Base-by-base conservation (phyloP, 2,329 filamentous ascomycete species). In the Fusarium keratoplasticum region DNA sequence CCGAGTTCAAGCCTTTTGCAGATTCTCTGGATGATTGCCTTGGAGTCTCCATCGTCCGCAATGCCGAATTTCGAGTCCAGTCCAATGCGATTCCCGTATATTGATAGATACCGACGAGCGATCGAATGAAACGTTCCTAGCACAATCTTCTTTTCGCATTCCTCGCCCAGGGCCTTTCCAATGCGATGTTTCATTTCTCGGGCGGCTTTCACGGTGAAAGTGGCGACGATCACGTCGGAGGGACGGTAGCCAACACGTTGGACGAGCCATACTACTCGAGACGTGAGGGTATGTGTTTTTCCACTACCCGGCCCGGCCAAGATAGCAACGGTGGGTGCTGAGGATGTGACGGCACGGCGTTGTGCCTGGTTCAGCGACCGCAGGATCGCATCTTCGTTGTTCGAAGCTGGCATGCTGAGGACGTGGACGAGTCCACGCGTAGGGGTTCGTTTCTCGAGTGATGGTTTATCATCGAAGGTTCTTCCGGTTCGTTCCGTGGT, bases 121-220 rank as follows among this genome's bases (percentile, higher is more conserved):
- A 99, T 95, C 57, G 95, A 97, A 84, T 99, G 96, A 76, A 99
- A 98, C 0, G 96, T 99, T 20, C 96, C 96, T 5, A 99, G 86
- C 35, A 98, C 89, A 73, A 99, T 87, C 77, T 91, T 93, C 64
- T 89, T 91, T 80, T 95, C 94, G 18, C 92, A 85, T 7, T 92
- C 92, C 69, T 93, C 89, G 1, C 95, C 95, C n/a, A 98, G 87
- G n/a, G 94, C 88, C 67, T 89, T 92, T 0, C 92, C 91, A 66
- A 98, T 94, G 9, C 96, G 90, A 79, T 95, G 91, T 78, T 95
- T 95, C 96, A 99, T 99, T 85, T 98, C 96, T 20, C 87, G 90
- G 20, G 95, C 94, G 1, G 96, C 95, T 82, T 98, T 98, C 81
- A 98, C 95, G 2, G 96, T 99, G 80, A 99, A 99, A 0, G 96